phyloP scores from a whole-genome alignment of 1,284 basidiomycete genomes.

The Ceraceosorus guamensis region DNA sequence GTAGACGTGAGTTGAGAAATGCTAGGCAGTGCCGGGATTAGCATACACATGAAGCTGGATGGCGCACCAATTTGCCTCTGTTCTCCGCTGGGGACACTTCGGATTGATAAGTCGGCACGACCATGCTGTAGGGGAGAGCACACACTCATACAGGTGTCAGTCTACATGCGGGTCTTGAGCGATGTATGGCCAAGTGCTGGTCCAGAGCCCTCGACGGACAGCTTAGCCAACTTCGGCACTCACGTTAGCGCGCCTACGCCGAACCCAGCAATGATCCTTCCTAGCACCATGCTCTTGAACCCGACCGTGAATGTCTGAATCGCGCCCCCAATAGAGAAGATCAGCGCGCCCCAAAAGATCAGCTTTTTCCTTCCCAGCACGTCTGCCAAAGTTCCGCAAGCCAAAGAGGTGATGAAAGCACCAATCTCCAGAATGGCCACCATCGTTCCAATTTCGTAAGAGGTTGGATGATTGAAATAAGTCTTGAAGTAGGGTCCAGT shows the following conservation, averaged over 20 bases:
- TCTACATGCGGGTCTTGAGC: too few species aligned
- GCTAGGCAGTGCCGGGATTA: too few species aligned
- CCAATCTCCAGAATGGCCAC: slow-evolving; percentile 74
- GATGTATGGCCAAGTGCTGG: neutral
- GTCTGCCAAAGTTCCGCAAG: slow-evolving; percentile 81
- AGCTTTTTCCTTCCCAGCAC: slow-evolving; percentile 78
- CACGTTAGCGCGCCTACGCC: slow-evolving; percentile 83
- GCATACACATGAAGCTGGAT: neutral
- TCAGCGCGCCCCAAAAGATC: slow-evolving; percentile 72
- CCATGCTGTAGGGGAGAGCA: slow-evolving; percentile 54
- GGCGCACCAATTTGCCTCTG: slow-evolving; percentile 37
- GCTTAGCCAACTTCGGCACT: neutral
- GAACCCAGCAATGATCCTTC: slow-evolving; percentile 79
- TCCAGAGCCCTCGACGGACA: neutral
- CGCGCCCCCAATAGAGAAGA: slow-evolving; percentile 81
- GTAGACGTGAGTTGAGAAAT: too few species aligned
- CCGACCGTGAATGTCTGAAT: slow-evolving; percentile 82
- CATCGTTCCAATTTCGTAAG: slow-evolving; percentile 65
- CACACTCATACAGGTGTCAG: too few species aligned
- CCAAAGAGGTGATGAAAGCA: slow-evolving; percentile 69
- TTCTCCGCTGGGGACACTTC: slow-evolving; percentile 92
- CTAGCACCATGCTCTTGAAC: slow-evolving; percentile 77
- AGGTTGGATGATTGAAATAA: slow-evolving; percentile 57
- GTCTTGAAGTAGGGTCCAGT: slow-evolving; percentile 83
- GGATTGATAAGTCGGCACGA: slow-evolving; percentile 94